Conservation (phyloP, 352 stramenopile species). For the Phytophthora ramorum region DNA sequence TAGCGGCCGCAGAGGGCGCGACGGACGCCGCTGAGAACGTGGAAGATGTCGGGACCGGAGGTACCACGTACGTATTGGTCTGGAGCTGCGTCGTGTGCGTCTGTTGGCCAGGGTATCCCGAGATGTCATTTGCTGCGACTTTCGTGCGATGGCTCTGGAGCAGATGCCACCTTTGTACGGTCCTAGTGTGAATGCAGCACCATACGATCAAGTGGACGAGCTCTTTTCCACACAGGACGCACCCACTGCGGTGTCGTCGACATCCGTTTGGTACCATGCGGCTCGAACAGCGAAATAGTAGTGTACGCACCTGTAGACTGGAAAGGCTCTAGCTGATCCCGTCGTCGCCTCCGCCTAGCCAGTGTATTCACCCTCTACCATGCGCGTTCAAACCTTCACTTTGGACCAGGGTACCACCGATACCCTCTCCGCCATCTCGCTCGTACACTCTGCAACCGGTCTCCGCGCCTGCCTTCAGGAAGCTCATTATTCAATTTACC, state of each 20-base stretch:
- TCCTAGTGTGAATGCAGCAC: not conserved
- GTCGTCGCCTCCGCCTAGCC: constrained; percentile 3
- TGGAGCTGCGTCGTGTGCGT: not conserved
- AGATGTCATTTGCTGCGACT: constrained; percentile 15
- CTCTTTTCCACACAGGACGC: constrained; percentile 17
- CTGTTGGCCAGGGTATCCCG: constrained; percentile 12
- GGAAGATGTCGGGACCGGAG: constrained; percentile 1
- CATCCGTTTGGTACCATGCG: constrained; percentile 11
- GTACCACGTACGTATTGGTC: not conserved
- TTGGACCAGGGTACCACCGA: not conserved
- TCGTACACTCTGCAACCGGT: not conserved
- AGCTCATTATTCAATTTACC: constrained; percentile 32
- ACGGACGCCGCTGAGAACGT: not conserved
- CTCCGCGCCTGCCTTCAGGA: not conserved
- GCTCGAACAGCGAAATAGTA: too few species aligned
- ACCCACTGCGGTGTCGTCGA: constrained; percentile 2
- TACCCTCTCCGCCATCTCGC: not conserved
- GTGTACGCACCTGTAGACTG: constrained; percentile 10
- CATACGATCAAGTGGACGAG: constrained; percentile 4
- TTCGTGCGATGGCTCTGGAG: constrained; percentile 12
- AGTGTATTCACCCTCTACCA: constrained; percentile 13
- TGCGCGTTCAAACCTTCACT: not conserved
- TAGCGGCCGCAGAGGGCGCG: constrained; percentile 1
- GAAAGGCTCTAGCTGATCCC: constrained; percentile 12
- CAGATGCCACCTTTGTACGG: constrained; percentile 15